Conservation (phyloP, 202 grass and related monocot genomes). For the Carex arenaria region DNA sequence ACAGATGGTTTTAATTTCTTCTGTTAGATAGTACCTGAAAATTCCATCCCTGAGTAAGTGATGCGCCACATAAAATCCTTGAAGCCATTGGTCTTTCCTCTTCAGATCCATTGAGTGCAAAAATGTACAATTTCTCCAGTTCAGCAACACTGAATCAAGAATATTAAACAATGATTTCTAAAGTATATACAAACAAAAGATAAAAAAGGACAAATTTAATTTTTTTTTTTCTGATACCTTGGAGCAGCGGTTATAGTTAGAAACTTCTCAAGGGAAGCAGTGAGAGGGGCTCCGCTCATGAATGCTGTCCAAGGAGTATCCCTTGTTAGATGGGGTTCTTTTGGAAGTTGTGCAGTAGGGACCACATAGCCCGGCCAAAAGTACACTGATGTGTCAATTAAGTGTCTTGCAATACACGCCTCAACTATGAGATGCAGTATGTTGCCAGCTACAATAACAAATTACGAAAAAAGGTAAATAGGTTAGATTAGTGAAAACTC, state of each 20-base stretch:
- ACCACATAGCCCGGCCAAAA: constrained; percentile 72
- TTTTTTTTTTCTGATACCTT: constrained; percentile 39
- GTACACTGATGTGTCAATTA: constrained; percentile 83
- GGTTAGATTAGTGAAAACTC: background rate
- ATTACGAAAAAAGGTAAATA: constrained; percentile 26
- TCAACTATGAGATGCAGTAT: constrained; percentile 89
- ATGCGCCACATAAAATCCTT: constrained; percentile 69
- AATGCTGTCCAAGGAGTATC: constrained; percentile 64
- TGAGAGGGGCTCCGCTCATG: constrained; percentile 57
- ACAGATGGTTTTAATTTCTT: too few relatives aligned
- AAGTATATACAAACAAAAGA: constrained; percentile 14
- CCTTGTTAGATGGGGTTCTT: constrained; percentile 29
- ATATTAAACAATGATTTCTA: constrained; percentile 16
- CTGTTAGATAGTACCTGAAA: constrained; percentile 52
- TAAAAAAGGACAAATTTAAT: background rate
- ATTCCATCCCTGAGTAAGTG: constrained; percentile 79
- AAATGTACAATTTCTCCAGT: constrained; percentile 63
- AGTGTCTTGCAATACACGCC: constrained; percentile 73
- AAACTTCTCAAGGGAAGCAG: constrained; percentile 46
- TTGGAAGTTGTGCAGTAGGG: constrained; percentile 30
- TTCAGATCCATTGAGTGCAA: constrained; percentile 55
- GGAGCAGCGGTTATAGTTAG: constrained; percentile 72
- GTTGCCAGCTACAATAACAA: constrained; percentile 54
- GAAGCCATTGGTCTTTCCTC: constrained; percentile 70
- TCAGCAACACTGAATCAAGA: constrained; percentile 49